Conservation (phyloP, 2,329 filamentous ascomycete species). For the Ciborinia camelliae region DNA sequence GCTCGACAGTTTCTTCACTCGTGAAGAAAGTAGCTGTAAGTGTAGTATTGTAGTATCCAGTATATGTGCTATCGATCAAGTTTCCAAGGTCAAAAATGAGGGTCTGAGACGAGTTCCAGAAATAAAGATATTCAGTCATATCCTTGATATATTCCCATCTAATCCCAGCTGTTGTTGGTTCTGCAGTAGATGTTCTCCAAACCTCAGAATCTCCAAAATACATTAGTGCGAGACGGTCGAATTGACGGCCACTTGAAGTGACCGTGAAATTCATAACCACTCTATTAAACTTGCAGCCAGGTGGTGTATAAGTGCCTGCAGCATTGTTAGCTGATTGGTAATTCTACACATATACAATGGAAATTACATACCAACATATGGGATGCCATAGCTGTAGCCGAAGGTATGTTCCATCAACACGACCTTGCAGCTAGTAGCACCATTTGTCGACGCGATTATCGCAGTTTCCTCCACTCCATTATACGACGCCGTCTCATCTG, state of each 20-base stretch:
- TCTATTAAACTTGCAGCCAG: constrained; percentile 66
- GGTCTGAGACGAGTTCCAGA: constrained; percentile 68
- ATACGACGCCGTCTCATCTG: constrained; percentile 38
- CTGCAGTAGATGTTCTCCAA: constrained; percentile 80
- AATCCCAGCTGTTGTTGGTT: constrained; percentile 69
- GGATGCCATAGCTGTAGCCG: constrained; percentile 67
- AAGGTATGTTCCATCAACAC: constrained; percentile 70
- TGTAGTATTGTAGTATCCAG: constrained; percentile 69
- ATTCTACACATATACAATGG: constrained; percentile 16
- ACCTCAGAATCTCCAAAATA: constrained; percentile 75
- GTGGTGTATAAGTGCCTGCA: constrained; percentile 61
- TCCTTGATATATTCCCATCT: constrained; percentile 76
- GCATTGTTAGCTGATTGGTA: constrained; percentile 15
- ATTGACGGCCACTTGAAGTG: constrained; percentile 67
- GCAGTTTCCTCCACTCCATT: constrained; percentile 31
- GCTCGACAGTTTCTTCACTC: constrained; percentile 41
- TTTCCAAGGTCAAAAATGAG: constrained; percentile 80
- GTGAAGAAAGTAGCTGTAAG: constrained; percentile 71
- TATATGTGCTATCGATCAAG: constrained; percentile 67
- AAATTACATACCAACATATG: constrained; percentile 60
- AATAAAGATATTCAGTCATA: constrained; percentile 64
- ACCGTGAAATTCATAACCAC: constrained; percentile 76
- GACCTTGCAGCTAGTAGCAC: constrained; percentile 45
- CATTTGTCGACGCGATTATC: constrained; percentile 28
- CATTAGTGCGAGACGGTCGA: constrained; percentile 71